These are phyloP conservation scores for Entomortierella beljakovae DNA, from an alignment of 192 early-diverging fungal species.

Conservation along the genomic window DNA sequence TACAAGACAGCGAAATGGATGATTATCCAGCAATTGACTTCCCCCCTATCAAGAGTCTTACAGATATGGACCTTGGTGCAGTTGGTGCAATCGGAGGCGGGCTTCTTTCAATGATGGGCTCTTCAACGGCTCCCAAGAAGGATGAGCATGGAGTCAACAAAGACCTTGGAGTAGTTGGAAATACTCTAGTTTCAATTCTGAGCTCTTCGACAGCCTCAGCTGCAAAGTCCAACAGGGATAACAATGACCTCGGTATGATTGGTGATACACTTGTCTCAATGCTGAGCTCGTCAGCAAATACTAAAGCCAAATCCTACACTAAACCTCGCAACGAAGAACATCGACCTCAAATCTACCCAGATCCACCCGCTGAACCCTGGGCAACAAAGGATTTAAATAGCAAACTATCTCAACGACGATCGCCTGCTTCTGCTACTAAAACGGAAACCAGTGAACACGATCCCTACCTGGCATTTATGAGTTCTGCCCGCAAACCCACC, in stretches of 20 bases:
- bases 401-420: conserved; percentile 24
- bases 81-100: not conserved
- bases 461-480: conserved; percentile 23
- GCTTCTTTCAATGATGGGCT: not conserved
- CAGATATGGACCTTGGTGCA: not conserved
- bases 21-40: not conserved
- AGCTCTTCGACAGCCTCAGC: no score
- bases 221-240: no score
- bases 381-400: not conserved
- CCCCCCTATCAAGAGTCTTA: not conserved
- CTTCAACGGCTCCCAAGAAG: no score
- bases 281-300: not conserved
- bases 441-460: conserved; percentile 4
- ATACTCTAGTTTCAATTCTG: no score
- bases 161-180: no score
- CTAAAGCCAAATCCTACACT: not conserved
- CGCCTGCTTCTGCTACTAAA: not conserved
- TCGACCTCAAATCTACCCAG: conserved; percentile 30
- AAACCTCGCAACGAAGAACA: not conserved
- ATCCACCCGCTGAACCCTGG: conserved; percentile 38
- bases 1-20: not conserved
- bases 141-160: not conserved
- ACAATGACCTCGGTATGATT: no score
- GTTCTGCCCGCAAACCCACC: conserved; percentile 16
- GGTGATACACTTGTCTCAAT: no score